Base-by-base conservation (phyloP, 768 basidiomycete genomes). In the Leucocoprinus leucothites region DNA sequence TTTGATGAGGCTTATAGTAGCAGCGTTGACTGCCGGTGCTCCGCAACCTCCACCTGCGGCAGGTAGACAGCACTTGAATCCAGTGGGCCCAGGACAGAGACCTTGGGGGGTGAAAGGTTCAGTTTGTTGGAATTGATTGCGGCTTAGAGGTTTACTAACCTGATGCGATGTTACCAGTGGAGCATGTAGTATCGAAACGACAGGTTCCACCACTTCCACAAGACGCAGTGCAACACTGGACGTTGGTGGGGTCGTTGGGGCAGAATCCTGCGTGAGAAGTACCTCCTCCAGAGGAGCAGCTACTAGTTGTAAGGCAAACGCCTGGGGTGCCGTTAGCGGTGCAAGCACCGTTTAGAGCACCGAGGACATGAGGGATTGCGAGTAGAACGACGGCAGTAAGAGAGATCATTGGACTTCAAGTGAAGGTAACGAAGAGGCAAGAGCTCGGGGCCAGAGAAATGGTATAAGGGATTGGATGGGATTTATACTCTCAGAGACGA, bases 1-100 rank as follows among this genome's bases (percentile, higher is more conserved):
- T 47, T 69, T 64, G 56, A 68, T 67, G 6, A 70, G 58, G 57
- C 53, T 58, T 47, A 69, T 48, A 11, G 68, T 69, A 4, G 65
- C 68, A 13, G 53, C 51, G 61, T 69, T 69, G 42, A 67, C 58
- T 4, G 48, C 19, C 6, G 65, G 65, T 9, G 63, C 31, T 31
- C 31, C 54, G 5, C 58, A 51, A 25, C 65, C 51, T n/a, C 52
- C 28, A 14, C 24, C 9, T 4, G 61, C 42, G 3, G 53, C 59
- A 0, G 67, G 62, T 14, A 69, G 57, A 46, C 66, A 67, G 51
- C 67, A 69, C n/a, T 53, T 61, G 60, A 69, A 66, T 48, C 44
- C 47, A 13, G 60, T 28, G 1, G 66, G 65, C 11, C 67, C 67
- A 16, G 67, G 67, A 54, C 67, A 69, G 25, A 68, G 60, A 16